Evolutionary conservation across 768 basidiomycete genomes (phyloP).

Genomic region (Auriscalpium microsporum): DNA sequence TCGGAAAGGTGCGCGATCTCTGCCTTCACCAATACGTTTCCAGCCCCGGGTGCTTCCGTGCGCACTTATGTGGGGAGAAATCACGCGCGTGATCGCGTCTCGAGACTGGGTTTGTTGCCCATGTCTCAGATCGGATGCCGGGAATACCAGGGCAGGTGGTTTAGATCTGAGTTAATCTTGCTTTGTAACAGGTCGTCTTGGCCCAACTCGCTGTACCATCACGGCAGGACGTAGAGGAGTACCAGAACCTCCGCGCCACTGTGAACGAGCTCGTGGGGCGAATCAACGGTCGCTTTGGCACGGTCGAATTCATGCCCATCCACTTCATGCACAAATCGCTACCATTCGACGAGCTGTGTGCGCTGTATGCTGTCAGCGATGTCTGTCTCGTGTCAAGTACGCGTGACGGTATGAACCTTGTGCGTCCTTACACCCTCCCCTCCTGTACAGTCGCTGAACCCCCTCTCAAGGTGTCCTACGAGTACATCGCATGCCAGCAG

Average conservation of each 20-base stretch:
- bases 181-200: conserved; percentile 65
- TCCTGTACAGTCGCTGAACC: conserved; percentile 1
- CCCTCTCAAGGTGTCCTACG: conserved; percentile 78
- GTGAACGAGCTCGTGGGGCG: conserved; percentile 98
- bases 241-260: conserved; percentile 91
- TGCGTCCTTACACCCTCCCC: conserved; percentile 34
- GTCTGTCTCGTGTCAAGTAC: conserved; percentile 94
- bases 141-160: background rate
- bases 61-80: no score
- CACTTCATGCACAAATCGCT: conserved; percentile 98
- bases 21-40: background rate
- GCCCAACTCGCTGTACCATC: conserved; percentile 97
- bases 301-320: conserved; percentile 99
- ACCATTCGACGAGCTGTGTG: conserved; percentile 89
- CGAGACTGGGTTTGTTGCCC: no score
- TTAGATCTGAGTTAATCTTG: background rate
- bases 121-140: no score
- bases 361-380: conserved; percentile 94
- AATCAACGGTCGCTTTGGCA: conserved; percentile 98
- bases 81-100: no score
- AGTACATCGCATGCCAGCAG: conserved; percentile 95
- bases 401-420: conserved; percentile 97
- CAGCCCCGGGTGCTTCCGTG: background rate
- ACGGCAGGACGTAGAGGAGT: conserved; percentile 97
- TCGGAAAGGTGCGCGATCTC: conserved; percentile 68